Percentiles rank a stretch among this genome's conserved stretches.
Conservation (phyloP, 441 rosid genomes). For the Erodium texanum region DNA sequence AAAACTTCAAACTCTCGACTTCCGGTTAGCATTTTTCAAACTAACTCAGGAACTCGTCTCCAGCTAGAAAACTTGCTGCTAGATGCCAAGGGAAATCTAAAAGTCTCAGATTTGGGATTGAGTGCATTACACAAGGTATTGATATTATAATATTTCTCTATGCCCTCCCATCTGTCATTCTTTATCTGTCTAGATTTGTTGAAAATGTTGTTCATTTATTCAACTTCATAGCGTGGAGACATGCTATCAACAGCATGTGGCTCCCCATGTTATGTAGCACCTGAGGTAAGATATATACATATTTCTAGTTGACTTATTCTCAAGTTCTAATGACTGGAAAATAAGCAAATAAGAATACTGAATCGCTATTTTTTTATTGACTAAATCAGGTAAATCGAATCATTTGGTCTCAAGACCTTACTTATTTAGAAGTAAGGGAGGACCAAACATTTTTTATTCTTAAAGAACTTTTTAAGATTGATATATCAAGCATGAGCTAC, state of each 20-base stretch:
- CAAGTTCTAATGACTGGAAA: too few relatives aligned
- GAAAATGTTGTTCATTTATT: not conserved
- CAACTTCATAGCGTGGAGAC: constrained; percentile 50
- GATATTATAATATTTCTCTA: constrained; percentile 24
- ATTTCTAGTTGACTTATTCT: too few relatives aligned
- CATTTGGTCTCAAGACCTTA: too few relatives aligned
- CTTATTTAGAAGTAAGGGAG: too few relatives aligned
- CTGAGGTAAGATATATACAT: constrained; percentile 45
- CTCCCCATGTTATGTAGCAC: constrained; percentile 86
- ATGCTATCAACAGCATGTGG: constrained; percentile 79
- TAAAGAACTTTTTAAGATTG: too few relatives aligned
- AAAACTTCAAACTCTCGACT: not conserved
- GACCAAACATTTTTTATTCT: too few relatives aligned
- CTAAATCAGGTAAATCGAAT: too few relatives aligned
- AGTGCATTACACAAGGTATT: constrained; percentile 66
- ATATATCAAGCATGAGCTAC: too few relatives aligned
- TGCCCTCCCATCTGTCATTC: not conserved
- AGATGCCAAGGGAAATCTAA: constrained; percentile 56
- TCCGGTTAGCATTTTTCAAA: constrained; percentile 13
- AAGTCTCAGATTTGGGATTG: constrained; percentile 81
- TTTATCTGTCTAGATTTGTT: not conserved
- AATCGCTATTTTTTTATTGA: too few relatives aligned
- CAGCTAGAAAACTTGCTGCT: constrained; percentile 88
- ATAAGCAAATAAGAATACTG: too few relatives aligned
- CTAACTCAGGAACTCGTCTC: constrained; percentile 1